These are phyloP conservation scores for Aspergillus asperescens DNA, from an alignment of 495 filamentous ascomycete species.

Conservation along the genomic window DNA sequence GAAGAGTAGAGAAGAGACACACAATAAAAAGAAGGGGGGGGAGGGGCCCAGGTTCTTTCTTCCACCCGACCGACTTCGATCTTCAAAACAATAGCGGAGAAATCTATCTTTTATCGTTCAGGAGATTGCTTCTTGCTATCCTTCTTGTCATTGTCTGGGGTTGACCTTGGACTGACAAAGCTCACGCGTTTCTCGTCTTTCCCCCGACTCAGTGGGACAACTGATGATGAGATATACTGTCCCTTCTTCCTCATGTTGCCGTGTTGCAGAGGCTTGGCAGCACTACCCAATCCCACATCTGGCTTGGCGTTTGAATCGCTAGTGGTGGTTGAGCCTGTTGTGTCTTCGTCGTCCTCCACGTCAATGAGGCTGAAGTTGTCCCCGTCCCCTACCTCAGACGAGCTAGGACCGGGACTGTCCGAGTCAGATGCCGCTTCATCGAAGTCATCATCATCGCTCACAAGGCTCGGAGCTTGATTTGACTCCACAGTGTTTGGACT, in stretches of 20 bases:
- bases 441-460: constrained; percentile 84
- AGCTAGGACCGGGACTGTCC: constrained; percentile 40
- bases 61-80: neutral
- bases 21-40: constrained; percentile 3
- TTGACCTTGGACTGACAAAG: constrained; percentile 40
- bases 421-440: constrained; percentile 50
- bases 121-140: constrained; percentile 10
- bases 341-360: constrained; percentile 48
- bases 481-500: constrained; percentile 76
- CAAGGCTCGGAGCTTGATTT: constrained; percentile 75
- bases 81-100: constrained; percentile 8
- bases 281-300: constrained; percentile 32
- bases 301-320: constrained; percentile 35
- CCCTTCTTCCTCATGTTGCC: constrained; percentile 42
- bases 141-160: constrained; percentile 24
- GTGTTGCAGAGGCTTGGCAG: constrained; percentile 42
- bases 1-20: constrained; percentile 5
- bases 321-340: constrained; percentile 28
- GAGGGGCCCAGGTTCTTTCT: neutral
- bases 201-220: constrained; percentile 38
- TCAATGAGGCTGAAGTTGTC: constrained; percentile 49
- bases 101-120: constrained; percentile 19
- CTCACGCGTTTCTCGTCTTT: constrained; percentile 44
- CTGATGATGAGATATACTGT: constrained; percentile 38
- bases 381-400: constrained; percentile 41